Conservation (phyloP, 371 early-diverging fungal species). For the Lichtheimia ramosa region DNA sequence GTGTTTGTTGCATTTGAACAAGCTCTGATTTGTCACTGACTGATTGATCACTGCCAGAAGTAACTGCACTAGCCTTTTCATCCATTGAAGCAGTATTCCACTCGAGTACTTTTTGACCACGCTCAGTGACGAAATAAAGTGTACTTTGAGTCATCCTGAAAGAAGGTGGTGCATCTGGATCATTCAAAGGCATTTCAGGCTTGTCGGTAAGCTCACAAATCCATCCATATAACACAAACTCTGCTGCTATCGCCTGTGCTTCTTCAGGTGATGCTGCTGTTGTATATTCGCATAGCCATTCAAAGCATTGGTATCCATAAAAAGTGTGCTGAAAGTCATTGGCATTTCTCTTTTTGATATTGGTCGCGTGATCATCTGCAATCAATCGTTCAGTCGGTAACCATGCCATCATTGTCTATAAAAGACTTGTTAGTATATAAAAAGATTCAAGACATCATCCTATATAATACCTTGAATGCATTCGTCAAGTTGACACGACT, state of each 20-base stretch:
- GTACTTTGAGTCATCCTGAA: slow-evolving; percentile 48
- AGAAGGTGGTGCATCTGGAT: slow-evolving; percentile 18
- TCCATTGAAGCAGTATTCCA: slow-evolving; percentile 35
- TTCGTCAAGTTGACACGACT: slow-evolving; percentile 50
- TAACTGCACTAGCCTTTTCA: slow-evolving; percentile 2
- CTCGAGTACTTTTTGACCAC: slow-evolving; percentile 55
- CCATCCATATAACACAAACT: slow-evolving; percentile 58
- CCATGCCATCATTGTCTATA: slow-evolving; percentile 52
- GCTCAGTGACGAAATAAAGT: slow-evolving; percentile 58
- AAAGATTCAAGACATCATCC: too few relatives aligned
- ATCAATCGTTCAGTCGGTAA: slow-evolving; percentile 34
- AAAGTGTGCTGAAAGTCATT: slow-evolving; percentile 28
- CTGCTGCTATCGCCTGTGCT: slow-evolving; percentile 51
- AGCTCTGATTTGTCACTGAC: slow-evolving; percentile 4
- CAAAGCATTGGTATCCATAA: slow-evolving; percentile 46
- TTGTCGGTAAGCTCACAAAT: slow-evolving; percentile 53
- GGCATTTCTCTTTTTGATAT: slow-evolving; percentile 17
- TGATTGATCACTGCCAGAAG: slow-evolving; percentile 3
- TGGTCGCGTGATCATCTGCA: slow-evolving; percentile 43
- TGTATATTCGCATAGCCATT: slow-evolving; percentile 66
- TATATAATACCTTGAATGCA: slow-evolving; percentile 48
- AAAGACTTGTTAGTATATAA: too few relatives aligned
- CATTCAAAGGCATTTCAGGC: slow-evolving; percentile 29
- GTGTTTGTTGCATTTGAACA: slow-evolving; percentile 5
- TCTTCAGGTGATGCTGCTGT: slow-evolving; percentile 62